Evolutionary conservation across 2,329 filamentous ascomycete genomes (phyloP).

Genomic region (Fusarium napiforme): DNA sequence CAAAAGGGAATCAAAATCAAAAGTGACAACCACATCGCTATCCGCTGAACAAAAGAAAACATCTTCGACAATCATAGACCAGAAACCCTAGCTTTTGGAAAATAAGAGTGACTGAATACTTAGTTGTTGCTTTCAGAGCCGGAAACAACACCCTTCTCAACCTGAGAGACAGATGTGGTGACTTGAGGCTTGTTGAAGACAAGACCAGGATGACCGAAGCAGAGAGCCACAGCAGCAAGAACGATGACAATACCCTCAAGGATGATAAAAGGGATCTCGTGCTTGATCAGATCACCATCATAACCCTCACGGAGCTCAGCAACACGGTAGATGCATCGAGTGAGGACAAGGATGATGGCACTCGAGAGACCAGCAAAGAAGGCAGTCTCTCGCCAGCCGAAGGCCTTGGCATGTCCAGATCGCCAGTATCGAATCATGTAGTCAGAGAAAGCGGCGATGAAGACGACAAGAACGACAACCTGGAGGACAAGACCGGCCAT

Average conservation of each 20-base stretch:
- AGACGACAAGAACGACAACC: constrained; percentile 64
- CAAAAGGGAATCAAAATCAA: constrained; percentile 12
- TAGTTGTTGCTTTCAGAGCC: constrained; percentile 28
- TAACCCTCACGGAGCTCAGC: constrained; percentile 74
- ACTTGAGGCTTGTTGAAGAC: constrained; percentile 47
- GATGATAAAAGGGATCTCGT: constrained; percentile 64
- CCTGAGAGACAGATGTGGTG: constrained; percentile 32
- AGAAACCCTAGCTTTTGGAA: background rate
- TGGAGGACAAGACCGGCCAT: constrained; percentile 68
- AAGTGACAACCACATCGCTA: constrained; percentile 16
- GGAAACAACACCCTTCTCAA: constrained; percentile 36
- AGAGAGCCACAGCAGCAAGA: constrained; percentile 51
- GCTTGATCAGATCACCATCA: constrained; percentile 62
- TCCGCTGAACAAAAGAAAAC: constrained; percentile 29
- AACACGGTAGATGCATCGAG: constrained; percentile 72
- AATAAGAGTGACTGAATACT: background rate
- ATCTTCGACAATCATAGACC: background rate
- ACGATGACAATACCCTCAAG: constrained; percentile 60
- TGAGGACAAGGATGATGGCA: constrained; percentile 69
- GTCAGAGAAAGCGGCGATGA: constrained; percentile 60
- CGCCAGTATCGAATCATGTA: constrained; percentile 60
- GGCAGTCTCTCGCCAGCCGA: constrained; percentile 46
- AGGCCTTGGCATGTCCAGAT: constrained; percentile 39
- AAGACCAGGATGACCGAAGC: constrained; percentile 56
- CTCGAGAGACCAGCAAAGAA: constrained; percentile 66